A percentile compares a stretch with the other conserved stretches of the same genome.
Evolutionary conservation across 495 filamentous ascomycete species (phyloP).

Genomic region (Cladorrhinum samala): DNA sequence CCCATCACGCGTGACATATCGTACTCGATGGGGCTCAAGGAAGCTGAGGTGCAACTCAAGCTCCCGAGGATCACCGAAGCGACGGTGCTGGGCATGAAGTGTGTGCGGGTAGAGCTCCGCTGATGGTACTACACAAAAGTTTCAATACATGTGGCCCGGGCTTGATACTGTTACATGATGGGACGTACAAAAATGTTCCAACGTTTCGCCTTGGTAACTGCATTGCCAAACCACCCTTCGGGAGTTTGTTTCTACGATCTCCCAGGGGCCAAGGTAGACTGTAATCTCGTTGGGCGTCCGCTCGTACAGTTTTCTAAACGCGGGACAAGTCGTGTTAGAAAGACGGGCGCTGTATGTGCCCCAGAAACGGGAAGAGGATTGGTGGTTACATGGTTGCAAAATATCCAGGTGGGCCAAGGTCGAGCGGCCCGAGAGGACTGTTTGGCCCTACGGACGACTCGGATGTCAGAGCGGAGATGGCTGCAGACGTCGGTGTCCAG

Average conservation of each 20-base stretch:
- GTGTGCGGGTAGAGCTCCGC: constrained; percentile 27
- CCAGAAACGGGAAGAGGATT: constrained; percentile 3
- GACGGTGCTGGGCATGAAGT: constrained; percentile 30
- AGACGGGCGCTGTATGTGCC: neutral
- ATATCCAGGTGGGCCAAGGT: constrained; percentile 34
- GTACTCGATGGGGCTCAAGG: constrained; percentile 27
- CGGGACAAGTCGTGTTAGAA: constrained; percentile 11
- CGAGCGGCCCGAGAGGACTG: constrained; percentile 29
- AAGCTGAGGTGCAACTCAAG: constrained; percentile 32
- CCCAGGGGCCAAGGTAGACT: constrained; percentile 35
- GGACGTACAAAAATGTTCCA: constrained; percentile 32
- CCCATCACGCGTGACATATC: constrained; percentile 26
- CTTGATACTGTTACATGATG: neutral
- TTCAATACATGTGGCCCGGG: constrained; percentile 1
- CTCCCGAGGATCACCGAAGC: constrained; percentile 28
- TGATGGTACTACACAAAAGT: constrained; percentile 23
- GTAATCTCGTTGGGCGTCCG: constrained; percentile 26
- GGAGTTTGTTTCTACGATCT: constrained; percentile 23
- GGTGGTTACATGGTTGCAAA: constrained; percentile 31
- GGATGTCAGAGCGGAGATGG: constrained; percentile 25
- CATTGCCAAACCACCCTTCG: constrained; percentile 31
- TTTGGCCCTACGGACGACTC: constrained; percentile 23
- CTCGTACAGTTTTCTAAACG: constrained; percentile 29
- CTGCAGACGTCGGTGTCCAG: constrained; percentile 29
- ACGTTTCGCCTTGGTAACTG: constrained; percentile 30